Base-by-base conservation (phyloP, 257 asterid species). In the Thymus quinquecostatus region DNA sequence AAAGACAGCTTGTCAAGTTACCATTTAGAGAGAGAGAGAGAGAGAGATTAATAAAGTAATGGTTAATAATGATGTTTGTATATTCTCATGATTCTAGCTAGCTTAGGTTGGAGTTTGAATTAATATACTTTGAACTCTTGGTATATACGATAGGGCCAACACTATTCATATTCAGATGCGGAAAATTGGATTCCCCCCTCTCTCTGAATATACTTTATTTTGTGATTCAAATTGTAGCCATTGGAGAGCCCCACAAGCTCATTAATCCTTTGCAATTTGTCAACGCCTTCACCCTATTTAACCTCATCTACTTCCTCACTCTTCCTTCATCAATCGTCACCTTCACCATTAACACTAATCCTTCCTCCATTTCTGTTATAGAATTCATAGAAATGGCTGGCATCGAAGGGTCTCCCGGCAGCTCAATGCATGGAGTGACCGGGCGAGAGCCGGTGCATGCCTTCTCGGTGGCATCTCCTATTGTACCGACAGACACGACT, bases 361-460 rank as follows among this genome's bases (percentile, higher is more conserved):
- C 28, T 27, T 1, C 11, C 11, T 21, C 13, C 48, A 2, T 1
- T 43, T 43, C 9, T 47, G n/a, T 9, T 2, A 1, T 9, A 47
- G 1, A 12, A 12, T 48, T 12, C 21, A 48, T 1, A 1, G 4
- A 11, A 12, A 12, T 71, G 79, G 66, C 50, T 27, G 64, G 71
- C n/a, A 59, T 66, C 0, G 87, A 82, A 58, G 84, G 84, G 0
- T 75, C 78, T 29, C 84, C 87, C 0, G 87, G 87, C 4, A 82
- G 82, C 63, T 82, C 87, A 29, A 82, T 82, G 87, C 87, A 82
- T 27, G 87, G 87, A 21, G 84, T 82, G 0, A 82, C 84, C 0
- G 84, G 87, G 10, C 53, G 81, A 11, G 87, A 82, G 21, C 84
- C 82, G 0, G 84, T 77, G 8, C 64, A 72, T 4, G 82, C 84